Evolutionary conservation across 495 filamentous ascomycete species (phyloP).

Genomic region (Hypomontagnella monticulosa): DNA sequence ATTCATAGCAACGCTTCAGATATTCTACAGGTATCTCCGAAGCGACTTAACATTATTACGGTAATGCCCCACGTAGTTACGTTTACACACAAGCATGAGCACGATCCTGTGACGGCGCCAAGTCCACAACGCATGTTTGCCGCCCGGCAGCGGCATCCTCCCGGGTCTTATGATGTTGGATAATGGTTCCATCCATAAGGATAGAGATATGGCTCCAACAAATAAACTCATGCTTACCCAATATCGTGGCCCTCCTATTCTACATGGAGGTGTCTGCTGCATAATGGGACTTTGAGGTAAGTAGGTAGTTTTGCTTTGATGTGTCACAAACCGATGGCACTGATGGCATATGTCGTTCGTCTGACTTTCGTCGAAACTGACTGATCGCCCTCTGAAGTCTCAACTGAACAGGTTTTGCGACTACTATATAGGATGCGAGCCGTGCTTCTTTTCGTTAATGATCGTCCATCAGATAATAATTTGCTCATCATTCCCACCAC

Average conservation of each 20-base stretch:
- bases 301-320: conserved; percentile 3
- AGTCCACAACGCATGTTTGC: conserved; percentile 12
- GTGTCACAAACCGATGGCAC: background rate
- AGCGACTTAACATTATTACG: no score
- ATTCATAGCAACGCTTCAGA: no score
- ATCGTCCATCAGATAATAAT: background rate
- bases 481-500: background rate
- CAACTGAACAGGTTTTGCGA: conserved; percentile 20
- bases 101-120: conserved; percentile 30
- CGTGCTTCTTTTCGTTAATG: conserved; percentile 5
- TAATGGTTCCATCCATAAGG: conserved; percentile 32
- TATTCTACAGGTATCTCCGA: no score
- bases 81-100: background rate
- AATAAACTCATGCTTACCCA: conserved; percentile 5
- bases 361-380: conserved; percentile 16
- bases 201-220: background rate
- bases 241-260: background rate
- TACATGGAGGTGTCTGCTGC: background rate
- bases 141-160: conserved; percentile 28
- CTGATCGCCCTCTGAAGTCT: conserved; percentile 34
- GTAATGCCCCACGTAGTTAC: background rate
- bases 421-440: conserved; percentile 12
- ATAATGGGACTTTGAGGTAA: conserved; percentile 7
- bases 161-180: conserved; percentile 36
- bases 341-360: conserved; percentile 4